Base-by-base conservation (phyloP, 306 rosid genomes). In the Erythrophleum fordii region DNA sequence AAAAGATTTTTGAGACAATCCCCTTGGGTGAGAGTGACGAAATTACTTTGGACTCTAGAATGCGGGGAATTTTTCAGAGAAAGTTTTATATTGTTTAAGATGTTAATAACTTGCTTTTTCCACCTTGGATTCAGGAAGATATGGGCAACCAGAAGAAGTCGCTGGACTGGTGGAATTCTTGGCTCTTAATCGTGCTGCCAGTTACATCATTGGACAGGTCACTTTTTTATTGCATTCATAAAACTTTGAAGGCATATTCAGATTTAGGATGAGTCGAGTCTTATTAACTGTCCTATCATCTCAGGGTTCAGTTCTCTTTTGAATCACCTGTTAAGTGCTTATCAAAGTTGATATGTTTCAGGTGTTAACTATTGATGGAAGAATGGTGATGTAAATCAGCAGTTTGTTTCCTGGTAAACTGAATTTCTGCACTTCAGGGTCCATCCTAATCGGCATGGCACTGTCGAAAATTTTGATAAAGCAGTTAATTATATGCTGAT, bases 151-250 rank as follows among this genome's bases (percentile, higher is more conserved):
- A 4, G 98, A 95, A 87, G 99, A 95, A 88, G 97, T 95, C 73
- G 98, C 99, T 77, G 98, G 99, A 73, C 90, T 95, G 39, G 98
- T 95, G 82, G 94, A 95, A 82, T 93, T 95, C 76, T 90, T 95
- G 90, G 99, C 98, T 71, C 94, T 95, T 58, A 88, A 80, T 82
- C 96, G 92, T 65, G 98, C 98, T 11, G 90, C 98, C 78, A 82
- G 95, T 81, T 95, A 93, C 88, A 90, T 95, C n/a, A n/a, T n/a
- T n/a, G n/a, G n/a, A n/a, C n/a, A n/a, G n/a, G n/a, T n/a, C n/a
- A n/a, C n/a, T n/a, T n/a, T n/a, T n/a, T n/a, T n/a, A 22, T 37
- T 28, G 31, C 34, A 72, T 73, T 44, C 62, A 29, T 59, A 35
- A 53, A 78, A 65, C 14, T 74, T 12, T 65, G 10, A 62, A 51